Base-by-base conservation (phyloP, 176 grass and related monocot genomes). In the Raddia distichophylla region DNA sequence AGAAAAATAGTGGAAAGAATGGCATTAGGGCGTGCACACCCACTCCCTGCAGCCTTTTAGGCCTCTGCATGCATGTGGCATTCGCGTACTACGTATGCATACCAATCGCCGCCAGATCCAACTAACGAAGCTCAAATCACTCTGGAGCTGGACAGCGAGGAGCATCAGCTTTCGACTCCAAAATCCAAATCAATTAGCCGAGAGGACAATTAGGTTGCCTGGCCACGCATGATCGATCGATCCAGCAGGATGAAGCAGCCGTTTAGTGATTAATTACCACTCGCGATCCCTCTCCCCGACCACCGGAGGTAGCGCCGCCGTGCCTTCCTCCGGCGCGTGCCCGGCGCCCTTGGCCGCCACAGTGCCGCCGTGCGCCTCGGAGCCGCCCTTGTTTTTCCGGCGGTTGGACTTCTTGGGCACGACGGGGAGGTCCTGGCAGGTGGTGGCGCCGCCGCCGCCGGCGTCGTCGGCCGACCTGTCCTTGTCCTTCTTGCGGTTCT, bases 401-500 rank as follows among this genome's bases (percentile, higher is more conserved):
- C 92, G 88, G 64, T 69, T 91, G 33, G 91, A 86, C 59, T 98
- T 89, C 86, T 98, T 98, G 33, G 95, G 95, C n/a, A 94, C 82
- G 4, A 86, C 84, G 43, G 95, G 95, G 46, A 87, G 77, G 54
- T 91, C 90, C 72, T 83, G 85, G 22, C 89, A 76, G 55, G 69
- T 86, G 4, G 79, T 27, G 55, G 64, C 82, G 4, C 76, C 18
- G 42, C 19, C 6, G 1, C 27, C 27, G 33, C 40, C 15, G n/a
- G n/a, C 27, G 49, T 34, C 85, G 8, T 44, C 57, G 32, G 44
- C 56, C 5, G 20, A 6, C 79, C 80, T 82, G 59, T 86, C 83
- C 83, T 80, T 90, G 40, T 93, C 90, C 79, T 90, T 92, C 62
- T 86, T 94, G 16, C 86, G 86, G 35, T 76, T 79, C 83, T 90